Evolutionary conservation across 352 stramenopile genomes (phyloP).

Genomic region (Phytophthora sansomeana): DNA sequence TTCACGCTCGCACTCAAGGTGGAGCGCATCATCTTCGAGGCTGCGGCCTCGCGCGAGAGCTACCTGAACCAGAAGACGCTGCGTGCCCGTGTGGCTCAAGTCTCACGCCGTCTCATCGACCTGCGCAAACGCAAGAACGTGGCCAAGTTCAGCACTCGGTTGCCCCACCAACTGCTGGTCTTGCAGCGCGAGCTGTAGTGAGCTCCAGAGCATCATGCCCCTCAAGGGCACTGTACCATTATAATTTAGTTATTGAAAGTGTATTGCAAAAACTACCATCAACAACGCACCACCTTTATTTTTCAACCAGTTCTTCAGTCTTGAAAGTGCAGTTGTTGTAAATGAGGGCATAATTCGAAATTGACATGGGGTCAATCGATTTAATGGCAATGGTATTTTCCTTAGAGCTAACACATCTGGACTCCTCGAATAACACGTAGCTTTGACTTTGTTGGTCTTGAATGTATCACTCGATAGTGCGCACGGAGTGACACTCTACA

Average conservation of each 20-base stretch:
- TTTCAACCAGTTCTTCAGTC: no score
- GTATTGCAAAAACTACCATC: slow-evolving; percentile 4
- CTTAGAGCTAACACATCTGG: no score
- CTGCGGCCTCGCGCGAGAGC: slow-evolving; percentile 59
- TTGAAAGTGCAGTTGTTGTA: no score
- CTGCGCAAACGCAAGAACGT: slow-evolving; percentile 71
- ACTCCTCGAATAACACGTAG: no score
- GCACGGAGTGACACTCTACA: no score
- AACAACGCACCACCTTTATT: no score
- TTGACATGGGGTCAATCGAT: no score
- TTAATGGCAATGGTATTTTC: no score
- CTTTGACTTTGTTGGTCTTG: no score
- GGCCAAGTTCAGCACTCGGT: slow-evolving; percentile 28
- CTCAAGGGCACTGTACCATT: slow-evolving; percentile 16
- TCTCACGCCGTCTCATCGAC: slow-evolving; percentile 62
- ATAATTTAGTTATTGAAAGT: slow-evolving; percentile 35
- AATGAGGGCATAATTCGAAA: no score
- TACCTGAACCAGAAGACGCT: slow-evolving; percentile 72
- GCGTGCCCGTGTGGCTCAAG: slow-evolving; percentile 55
- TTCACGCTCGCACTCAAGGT: slow-evolving; percentile 77
- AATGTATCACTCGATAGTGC: no score
- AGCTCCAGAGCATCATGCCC: neutral
- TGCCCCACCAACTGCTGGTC: slow-evolving; percentile 9
- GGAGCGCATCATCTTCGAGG: slow-evolving; percentile 69
- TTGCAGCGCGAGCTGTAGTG: slow-evolving; percentile 14